phyloP scores from a whole-genome alignment of 2,329 filamentous ascomycete genomes.

The Neonectria faginata region DNA sequence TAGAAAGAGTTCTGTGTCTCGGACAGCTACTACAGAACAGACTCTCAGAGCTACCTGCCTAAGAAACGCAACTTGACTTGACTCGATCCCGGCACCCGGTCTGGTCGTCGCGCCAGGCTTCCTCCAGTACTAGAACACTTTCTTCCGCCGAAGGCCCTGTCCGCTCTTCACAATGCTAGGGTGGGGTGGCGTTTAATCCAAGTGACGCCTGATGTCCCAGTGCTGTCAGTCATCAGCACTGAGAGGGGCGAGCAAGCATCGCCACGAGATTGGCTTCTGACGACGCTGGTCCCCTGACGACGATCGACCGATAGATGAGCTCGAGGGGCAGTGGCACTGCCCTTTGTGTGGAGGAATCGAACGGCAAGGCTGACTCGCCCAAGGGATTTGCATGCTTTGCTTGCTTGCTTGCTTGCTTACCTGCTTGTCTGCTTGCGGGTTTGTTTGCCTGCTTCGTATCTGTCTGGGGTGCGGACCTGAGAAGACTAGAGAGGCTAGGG shows the following conservation, averaged over 20 bases:
- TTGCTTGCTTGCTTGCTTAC: too few relatives aligned
- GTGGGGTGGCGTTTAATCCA: constrained; percentile 12
- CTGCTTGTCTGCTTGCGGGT: too few relatives aligned
- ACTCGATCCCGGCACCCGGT: constrained; percentile 7
- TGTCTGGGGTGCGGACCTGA: neutral
- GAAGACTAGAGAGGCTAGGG: constrained; percentile 9
- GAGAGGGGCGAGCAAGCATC: constrained; percentile 3
- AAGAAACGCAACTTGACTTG: neutral
- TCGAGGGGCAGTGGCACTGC: constrained; percentile 26
- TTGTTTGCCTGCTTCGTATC: neutral
- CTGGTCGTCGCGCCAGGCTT: constrained; percentile 2
- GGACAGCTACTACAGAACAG: neutral
- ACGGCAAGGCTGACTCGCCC: constrained; percentile 25
- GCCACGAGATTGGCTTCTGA: constrained; percentile 43
- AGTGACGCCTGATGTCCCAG: constrained; percentile 25
- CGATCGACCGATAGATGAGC: constrained; percentile 44
- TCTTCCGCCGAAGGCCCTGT: constrained; percentile 13
- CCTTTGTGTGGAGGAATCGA: constrained; percentile 27
- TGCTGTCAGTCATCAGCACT: constrained; percentile 19
- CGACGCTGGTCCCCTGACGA: constrained; percentile 33
- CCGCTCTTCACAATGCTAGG: neutral
- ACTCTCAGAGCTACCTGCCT: neutral
- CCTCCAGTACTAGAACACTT: constrained; percentile 1
- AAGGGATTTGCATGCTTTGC: neutral
- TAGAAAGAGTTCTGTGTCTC: neutral